phyloP scores from a whole-genome alignment of 75 land plant species.

The Ceratopteris richardii region DNA sequence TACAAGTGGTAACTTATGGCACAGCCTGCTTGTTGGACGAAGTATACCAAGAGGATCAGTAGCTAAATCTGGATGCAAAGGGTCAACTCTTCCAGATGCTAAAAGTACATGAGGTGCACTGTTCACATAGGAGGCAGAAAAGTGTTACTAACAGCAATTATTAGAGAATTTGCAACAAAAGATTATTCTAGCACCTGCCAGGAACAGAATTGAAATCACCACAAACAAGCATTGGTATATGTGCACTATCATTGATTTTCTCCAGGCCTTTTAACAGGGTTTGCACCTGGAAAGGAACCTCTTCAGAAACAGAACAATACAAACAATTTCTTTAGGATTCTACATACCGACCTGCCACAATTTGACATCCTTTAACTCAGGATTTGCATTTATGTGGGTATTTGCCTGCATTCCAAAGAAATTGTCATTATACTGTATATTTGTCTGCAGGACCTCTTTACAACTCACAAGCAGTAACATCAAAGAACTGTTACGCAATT shows the following conservation, averaged over 20 bases:
- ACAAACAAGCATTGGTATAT: constrained; percentile 98
- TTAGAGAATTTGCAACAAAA: no score
- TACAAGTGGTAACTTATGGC: constrained; percentile 83
- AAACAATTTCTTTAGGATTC: no score
- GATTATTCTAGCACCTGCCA: constrained; percentile 58
- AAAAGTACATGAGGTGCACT: constrained; percentile 97
- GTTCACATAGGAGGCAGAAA: no score
- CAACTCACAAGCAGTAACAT: no score
- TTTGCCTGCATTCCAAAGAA: constrained; percentile 98
- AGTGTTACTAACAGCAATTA: no score
- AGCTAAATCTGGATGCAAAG: constrained; percentile 63
- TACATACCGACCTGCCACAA: no score
- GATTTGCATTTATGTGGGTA: constrained; percentile 88
- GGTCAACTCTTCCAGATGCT: constrained; percentile 83
- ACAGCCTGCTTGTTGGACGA: constrained; percentile 70
- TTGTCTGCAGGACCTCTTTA: no score
- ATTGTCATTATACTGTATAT: no score
- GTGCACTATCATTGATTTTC: constrained; percentile 94
- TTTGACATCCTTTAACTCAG: constrained; percentile 93
- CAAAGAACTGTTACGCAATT: no score
- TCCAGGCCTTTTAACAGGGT: constrained; percentile 92
- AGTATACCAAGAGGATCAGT: constrained; percentile 82
- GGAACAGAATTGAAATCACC: constrained; percentile 97
- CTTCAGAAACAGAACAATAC: no score
- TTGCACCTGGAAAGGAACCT: constrained; percentile 67